Percentiles rank a stretch among this genome's conserved stretches.
Evolutionary conservation across 345 rosid genomes (phyloP).

Genomic region (Syzygium aqueum): DNA sequence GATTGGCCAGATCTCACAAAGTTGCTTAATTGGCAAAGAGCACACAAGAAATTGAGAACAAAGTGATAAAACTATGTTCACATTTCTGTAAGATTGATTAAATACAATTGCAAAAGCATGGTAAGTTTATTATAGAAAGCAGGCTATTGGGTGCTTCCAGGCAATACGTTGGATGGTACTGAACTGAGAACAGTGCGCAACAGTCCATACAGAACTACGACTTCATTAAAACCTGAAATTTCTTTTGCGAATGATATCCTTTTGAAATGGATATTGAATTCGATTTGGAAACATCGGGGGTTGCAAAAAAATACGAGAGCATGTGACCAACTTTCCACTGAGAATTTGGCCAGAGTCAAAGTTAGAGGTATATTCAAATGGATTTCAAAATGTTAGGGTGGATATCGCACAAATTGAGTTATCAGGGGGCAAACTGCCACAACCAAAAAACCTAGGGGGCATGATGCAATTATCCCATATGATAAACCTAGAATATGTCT

Average conservation of each 20-base stretch:
- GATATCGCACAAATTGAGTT: not conserved
- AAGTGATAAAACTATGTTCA: not conserved
- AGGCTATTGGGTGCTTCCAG: not conserved
- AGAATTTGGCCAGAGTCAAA: not conserved
- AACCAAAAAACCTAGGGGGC: not conserved
- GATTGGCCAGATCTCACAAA: not conserved
- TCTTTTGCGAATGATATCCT: not conserved
- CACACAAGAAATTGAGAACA: not conserved
- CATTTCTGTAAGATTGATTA: not conserved
- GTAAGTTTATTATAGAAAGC: not conserved
- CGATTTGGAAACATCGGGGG: not conserved
- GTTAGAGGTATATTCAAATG: not conserved
- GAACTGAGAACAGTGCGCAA: not conserved
- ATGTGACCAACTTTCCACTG: not conserved
- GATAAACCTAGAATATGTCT: not conserved
- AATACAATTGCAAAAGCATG: not conserved
- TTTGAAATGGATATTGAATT: not conserved
- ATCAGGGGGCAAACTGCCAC: not conserved
- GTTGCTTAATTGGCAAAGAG: not conserved
- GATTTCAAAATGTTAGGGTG: not conserved
- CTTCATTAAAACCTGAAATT: not conserved
- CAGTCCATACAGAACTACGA: not conserved
- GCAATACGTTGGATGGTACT: not conserved
- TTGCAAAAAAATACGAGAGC: not conserved
- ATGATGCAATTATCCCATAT: not conserved